Conservation (phyloP, 139 green algal species). For the Nannochloris sp. region DNA sequence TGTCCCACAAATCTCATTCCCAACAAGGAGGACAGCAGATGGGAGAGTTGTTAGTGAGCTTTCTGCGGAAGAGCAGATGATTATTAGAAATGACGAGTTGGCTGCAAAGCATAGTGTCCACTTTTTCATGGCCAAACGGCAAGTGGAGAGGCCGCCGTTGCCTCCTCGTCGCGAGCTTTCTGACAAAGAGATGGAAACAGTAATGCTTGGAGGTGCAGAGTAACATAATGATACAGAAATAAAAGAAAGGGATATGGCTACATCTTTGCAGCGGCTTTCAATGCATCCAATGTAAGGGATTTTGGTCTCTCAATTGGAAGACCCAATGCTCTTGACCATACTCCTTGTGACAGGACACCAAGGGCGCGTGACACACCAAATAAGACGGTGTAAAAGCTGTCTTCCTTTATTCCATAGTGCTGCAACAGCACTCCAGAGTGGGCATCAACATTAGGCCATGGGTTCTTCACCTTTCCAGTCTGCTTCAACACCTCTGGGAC, state of each 20-base stretch:
- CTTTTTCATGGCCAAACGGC: background rate
- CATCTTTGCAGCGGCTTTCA: conserved; percentile 34
- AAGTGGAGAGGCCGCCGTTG: background rate
- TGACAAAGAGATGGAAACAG: conserved; percentile 37
- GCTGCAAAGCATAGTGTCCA: background rate
- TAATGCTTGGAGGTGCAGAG: conserved; percentile 43
- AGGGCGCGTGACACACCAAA: conserved; percentile 92
- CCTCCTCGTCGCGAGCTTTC: conserved; percentile 16
- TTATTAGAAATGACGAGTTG: background rate
- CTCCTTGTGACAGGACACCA: conserved; percentile 80
- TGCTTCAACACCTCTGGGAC: conserved; percentile 80
- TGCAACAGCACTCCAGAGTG: conserved; percentile 94
- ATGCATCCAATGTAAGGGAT: conserved; percentile 67
- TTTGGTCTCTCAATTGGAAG: conserved; percentile 97
- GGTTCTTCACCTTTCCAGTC: conserved; percentile 97
- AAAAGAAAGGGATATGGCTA: background rate
- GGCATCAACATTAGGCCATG: conserved; percentile 97
- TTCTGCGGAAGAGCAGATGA: conserved; percentile 9
- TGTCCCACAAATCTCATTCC: conserved; percentile 31
- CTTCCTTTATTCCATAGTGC: conserved; percentile 87
- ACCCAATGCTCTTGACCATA: conserved; percentile 85
- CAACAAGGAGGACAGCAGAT: conserved; percentile 21
- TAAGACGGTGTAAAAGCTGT: conserved; percentile 96
- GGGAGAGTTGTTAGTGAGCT: conserved; percentile 30
- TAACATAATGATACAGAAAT: conserved; percentile 1